Evolutionary conservation across 352 stramenopile genomes (phyloP).

Genomic region (Thalassiosira oceanica): DNA sequence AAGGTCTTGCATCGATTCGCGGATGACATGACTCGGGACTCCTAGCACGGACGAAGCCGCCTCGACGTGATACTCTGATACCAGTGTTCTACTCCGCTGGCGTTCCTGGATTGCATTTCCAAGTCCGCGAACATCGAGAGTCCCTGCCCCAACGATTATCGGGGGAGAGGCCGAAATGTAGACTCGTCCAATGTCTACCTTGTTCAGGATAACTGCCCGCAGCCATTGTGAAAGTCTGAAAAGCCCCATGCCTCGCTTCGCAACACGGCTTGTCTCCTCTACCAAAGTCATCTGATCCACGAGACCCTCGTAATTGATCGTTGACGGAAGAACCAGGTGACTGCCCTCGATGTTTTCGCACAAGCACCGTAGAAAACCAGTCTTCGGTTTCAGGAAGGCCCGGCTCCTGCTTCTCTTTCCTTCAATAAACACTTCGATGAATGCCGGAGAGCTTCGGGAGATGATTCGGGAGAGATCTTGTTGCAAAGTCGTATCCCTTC

Average conservation of each 20-base stretch:
- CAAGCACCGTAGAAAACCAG: conserved; percentile 75
- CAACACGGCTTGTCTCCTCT: conserved; percentile 48
- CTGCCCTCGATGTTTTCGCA: conserved; percentile 36
- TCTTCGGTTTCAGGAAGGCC: conserved; percentile 79
- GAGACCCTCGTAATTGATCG: conserved; percentile 83
- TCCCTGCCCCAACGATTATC: conserved; percentile 30
- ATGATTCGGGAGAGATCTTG: conserved; percentile 27
- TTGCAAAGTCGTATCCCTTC: conserved; percentile 40
- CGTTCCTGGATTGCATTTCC: conserved; percentile 22
- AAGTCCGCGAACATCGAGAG: too few relatives aligned
- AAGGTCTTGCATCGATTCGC: conserved; percentile 46
- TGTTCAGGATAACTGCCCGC: conserved; percentile 34
- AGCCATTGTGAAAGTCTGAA: conserved; percentile 56
- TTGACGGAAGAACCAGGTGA: conserved; percentile 77
- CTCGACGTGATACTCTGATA: conserved; percentile 69
- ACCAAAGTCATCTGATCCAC: conserved; percentile 74
- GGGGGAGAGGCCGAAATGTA: conserved; percentile 59
- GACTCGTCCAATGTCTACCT: conserved; percentile 68
- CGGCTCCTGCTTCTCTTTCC: conserved; percentile 81
- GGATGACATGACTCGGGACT: conserved; percentile 35
- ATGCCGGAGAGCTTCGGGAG: conserved; percentile 19
- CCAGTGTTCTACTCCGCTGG: conserved; percentile 59
- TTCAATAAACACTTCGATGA: conserved; percentile 84
- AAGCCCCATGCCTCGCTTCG: conserved; percentile 42
- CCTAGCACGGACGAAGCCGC: conserved; percentile 49